Evolutionary conservation across 495 filamentous ascomycete species (phyloP).

Genomic region (Annulohypoxylon maeteangense): DNA sequence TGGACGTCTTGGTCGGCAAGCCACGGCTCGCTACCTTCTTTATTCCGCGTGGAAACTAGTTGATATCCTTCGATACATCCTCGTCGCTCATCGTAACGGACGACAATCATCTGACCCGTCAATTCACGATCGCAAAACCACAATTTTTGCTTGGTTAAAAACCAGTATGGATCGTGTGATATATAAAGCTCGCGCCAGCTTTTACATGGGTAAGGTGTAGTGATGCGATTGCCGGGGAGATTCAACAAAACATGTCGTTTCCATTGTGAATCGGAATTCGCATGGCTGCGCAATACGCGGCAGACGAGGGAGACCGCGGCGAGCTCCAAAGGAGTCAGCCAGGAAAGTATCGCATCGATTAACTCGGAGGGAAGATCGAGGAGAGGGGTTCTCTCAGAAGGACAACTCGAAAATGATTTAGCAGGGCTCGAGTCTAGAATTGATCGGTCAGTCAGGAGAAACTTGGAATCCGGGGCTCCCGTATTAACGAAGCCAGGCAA

Average conservation of each 20-base stretch:
- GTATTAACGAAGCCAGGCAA: constrained; percentile 19
- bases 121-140: constrained; percentile 85
- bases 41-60: constrained; percentile 70
- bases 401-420: constrained; percentile 7
- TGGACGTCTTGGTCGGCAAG: constrained; percentile 72
- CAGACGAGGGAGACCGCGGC: constrained; percentile 65
- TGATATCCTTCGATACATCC: constrained; percentile 85
- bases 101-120: constrained; percentile 75
- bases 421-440: constrained; percentile 26
- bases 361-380: constrained; percentile 70
- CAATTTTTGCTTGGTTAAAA: constrained; percentile 78
- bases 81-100: constrained; percentile 74
- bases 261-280: constrained; percentile 70
- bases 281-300: constrained; percentile 61
- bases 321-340: constrained; percentile 69
- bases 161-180: constrained; percentile 84
- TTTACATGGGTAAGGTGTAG: constrained; percentile 63
- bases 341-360: constrained; percentile 68
- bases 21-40: constrained; percentile 68
- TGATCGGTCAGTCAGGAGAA: constrained; percentile 25
- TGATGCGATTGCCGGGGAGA: constrained; percentile 65
- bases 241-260: constrained; percentile 68
- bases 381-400: constrained; percentile 41
- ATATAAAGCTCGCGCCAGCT: constrained; percentile 76
- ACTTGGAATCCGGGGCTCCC: constrained; percentile 4